Evolutionary conservation across 2,329 filamentous ascomycete genomes (phyloP).

Genomic region (Sclerotinia nivalis): DNA sequence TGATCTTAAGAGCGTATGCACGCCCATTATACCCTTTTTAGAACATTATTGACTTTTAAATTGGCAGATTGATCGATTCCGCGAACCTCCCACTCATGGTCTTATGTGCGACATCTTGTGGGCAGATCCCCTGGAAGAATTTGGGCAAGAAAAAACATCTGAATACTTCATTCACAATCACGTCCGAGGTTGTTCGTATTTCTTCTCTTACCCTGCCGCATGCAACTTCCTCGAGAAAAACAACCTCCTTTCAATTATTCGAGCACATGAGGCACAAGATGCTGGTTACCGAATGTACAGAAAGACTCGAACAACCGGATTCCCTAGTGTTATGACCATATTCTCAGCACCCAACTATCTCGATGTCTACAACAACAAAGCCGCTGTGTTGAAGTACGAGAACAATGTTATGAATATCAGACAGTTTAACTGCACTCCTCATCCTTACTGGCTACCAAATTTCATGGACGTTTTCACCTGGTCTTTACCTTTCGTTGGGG

Average conservation of each 20-base stretch:
- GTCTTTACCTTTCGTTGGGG: slow-evolving; percentile 96
- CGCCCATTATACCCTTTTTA: not conserved
- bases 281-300: slow-evolving; percentile 99
- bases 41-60: not conserved
- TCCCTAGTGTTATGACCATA: slow-evolving; percentile 99
- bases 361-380: slow-evolving; percentile 99
- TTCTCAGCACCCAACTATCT: slow-evolving; percentile 99
- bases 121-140: slow-evolving; percentile 97
- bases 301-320: slow-evolving; percentile 96
- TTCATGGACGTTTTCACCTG: slow-evolving; percentile 99
- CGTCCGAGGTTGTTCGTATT: slow-evolving; percentile 97
- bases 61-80: slow-evolving; percentile 87
- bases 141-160: slow-evolving; percentile 96
- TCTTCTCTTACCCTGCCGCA: slow-evolving; percentile 97
- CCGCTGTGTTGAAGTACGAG: slow-evolving; percentile 97
- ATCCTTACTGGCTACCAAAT: slow-evolving; percentile 99
- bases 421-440: slow-evolving; percentile 99
- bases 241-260: slow-evolving; percentile 94
- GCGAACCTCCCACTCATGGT: slow-evolving; percentile 94
- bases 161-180: slow-evolving; percentile 99
- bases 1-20: slow-evolving; percentile 79
- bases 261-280: slow-evolving; percentile 97
- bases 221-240: slow-evolving; percentile 99
- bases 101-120: slow-evolving; percentile 99
- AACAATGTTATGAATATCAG: slow-evolving; percentile 99